phyloP scores from a whole-genome alignment of 177 flowering plant genomes.

The Telopea speciosissima region DNA sequence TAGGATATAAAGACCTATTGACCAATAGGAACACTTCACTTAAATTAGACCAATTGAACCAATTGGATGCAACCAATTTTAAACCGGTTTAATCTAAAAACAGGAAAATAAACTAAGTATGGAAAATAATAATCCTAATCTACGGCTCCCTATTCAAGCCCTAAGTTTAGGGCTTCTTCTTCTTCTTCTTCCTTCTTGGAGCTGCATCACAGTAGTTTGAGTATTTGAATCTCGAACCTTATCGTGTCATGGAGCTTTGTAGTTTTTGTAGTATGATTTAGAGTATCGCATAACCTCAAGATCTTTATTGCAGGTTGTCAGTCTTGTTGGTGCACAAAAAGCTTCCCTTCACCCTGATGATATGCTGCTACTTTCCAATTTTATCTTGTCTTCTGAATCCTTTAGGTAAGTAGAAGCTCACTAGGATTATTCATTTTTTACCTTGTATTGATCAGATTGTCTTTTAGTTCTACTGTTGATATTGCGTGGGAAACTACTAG shows the following conservation, averaged over 20 bases:
- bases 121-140: too few species aligned
- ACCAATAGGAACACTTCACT: too few species aligned
- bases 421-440: slow-evolving; percentile 2
- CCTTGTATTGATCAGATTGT: not conserved
- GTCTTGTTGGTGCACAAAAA: slow-evolving; percentile 77
- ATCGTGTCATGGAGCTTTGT: not conserved
- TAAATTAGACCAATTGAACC: too few species aligned
- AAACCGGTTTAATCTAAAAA: too few species aligned
- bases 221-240: not conserved
- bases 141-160: too few species aligned
- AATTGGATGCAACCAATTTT: too few species aligned
- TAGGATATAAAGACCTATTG: too few species aligned
- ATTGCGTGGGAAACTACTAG: slow-evolving; percentile 1
- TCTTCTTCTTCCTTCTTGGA: too few species aligned
- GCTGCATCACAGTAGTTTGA: too few species aligned
- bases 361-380: slow-evolving; percentile 71
- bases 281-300: not conserved
- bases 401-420: slow-evolving; percentile 54
- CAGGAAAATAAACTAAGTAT: too few species aligned
- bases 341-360: slow-evolving; percentile 87
- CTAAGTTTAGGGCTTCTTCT: too few species aligned
- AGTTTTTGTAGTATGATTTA: not conserved
- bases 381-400: slow-evolving; percentile 89
- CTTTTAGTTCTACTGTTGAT: not conserved
- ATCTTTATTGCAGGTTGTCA: slow-evolving; percentile 52